These are phyloP conservation scores for Keqinozyma sinolaborantium DNA, from an alignment of 1,139 yeast species.

Conservation along the genomic window DNA sequence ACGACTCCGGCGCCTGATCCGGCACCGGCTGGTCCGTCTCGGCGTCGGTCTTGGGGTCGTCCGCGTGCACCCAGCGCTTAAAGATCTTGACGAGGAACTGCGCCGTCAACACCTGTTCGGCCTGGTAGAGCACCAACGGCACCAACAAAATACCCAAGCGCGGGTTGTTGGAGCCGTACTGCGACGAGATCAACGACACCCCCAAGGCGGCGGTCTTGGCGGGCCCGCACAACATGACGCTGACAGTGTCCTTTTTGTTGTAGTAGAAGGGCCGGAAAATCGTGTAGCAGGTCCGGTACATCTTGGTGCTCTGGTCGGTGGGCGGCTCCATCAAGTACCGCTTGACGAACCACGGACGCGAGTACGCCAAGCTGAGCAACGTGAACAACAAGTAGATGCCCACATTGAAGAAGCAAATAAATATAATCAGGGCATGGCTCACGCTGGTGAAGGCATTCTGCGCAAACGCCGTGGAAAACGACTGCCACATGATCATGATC, in stretches of 20 bases:
- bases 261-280: slow-evolving; percentile 66
- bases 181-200: slow-evolving; percentile 75
- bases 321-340: slow-evolving; percentile 47
- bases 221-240: slow-evolving; percentile 84
- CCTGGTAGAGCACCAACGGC: slow-evolving; percentile 80
- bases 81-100: slow-evolving; percentile 63
- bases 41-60: slow-evolving; percentile 17
- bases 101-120: slow-evolving; percentile 81
- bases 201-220: slow-evolving; percentile 93
- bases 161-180: slow-evolving; percentile 63
- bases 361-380: slow-evolving; percentile 48
- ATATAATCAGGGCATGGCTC: slow-evolving; percentile 63
- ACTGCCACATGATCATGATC: slow-evolving; percentile 74
- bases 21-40: too few relatives aligned
- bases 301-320: slow-evolving; percentile 31
- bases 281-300: slow-evolving; percentile 38
- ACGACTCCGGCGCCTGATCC: too few relatives aligned
- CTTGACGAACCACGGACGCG: slow-evolving; percentile 58
- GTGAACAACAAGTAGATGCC: slow-evolving; percentile 79
- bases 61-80: slow-evolving; percentile 61
- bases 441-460: slow-evolving; percentile 76
- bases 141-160: slow-evolving; percentile 70
- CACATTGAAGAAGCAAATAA: slow-evolving; percentile 75
- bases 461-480: slow-evolving; percentile 85
- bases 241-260: slow-evolving; percentile 66